phyloP scores from a whole-genome alignment of 176 grass and related monocot species.

The Cymbopogon citratus region DNA sequence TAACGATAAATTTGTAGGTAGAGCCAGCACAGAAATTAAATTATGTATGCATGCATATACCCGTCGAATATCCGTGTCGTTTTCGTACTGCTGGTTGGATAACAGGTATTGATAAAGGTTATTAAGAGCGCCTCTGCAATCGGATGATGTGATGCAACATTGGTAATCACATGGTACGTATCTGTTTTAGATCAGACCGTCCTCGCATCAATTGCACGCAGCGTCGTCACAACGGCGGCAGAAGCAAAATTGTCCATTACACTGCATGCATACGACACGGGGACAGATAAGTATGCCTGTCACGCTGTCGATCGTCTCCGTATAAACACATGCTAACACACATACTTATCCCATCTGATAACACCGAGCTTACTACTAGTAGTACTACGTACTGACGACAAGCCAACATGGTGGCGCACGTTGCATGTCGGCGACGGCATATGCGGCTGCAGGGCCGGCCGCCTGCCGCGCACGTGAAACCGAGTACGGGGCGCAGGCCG shows the following conservation, averaged over 20 bases:
- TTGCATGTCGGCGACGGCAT: conserved; percentile 21
- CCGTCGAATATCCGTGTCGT: too few species aligned
- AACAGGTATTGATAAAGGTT: too few species aligned
- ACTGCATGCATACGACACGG: background rate
- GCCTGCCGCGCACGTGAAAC: conserved; percentile 15
- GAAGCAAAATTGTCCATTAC: background rate
- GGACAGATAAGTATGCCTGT: background rate
- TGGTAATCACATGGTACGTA: background rate
- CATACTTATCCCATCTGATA: background rate
- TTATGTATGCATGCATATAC: too few species aligned
- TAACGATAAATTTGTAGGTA: too few species aligned
- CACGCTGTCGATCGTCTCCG: background rate
- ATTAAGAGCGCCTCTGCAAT: background rate
- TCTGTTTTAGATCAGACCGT: background rate
- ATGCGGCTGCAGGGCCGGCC: background rate
- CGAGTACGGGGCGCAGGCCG: background rate
- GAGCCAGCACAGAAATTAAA: too few species aligned
- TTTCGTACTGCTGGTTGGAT: too few species aligned
- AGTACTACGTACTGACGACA: background rate
- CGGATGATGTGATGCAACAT: background rate
- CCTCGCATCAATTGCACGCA: background rate
- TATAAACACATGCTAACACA: background rate
- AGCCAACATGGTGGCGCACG: background rate
- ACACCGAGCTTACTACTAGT: background rate
- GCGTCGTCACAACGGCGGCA: background rate